These are phyloP conservation scores for Canavalia gladiata DNA, from an alignment of 306 rosid genomes.

Conservation along the genomic window DNA sequence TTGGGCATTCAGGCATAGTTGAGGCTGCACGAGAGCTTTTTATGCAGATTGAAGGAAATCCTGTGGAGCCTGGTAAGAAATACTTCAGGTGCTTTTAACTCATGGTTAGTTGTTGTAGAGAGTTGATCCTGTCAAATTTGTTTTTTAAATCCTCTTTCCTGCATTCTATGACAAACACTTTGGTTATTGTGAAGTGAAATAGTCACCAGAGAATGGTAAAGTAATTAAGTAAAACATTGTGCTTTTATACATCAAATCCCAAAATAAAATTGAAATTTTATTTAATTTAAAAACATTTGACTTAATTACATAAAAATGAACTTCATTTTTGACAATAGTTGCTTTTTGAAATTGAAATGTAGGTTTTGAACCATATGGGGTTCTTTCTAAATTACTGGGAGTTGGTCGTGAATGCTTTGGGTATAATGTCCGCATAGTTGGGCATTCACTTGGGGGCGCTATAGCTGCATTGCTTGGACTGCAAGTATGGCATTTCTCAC, in stretches of 20 bases:
- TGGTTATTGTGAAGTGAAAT: conserved; percentile 37
- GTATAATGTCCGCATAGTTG: conserved; percentile 80
- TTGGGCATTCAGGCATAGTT: conserved; percentile 89
- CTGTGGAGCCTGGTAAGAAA: conserved; percentile 61
- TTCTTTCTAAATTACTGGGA: conserved; percentile 87
- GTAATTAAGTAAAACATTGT: conserved; percentile 13
- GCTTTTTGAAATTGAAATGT: conserved; percentile 58
- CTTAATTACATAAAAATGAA: conserved; percentile 22
- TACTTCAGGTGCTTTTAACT: conserved; percentile 31
- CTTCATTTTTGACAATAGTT: conserved; percentile 35
- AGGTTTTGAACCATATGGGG: conserved; percentile 72
- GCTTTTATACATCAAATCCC: conserved; percentile 26
- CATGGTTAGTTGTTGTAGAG: conserved; percentile 33
- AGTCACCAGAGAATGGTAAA: conserved; percentile 4
- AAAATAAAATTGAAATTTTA: conserved; percentile 23
- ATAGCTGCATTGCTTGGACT: conserved; percentile 87
- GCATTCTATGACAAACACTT: conserved; percentile 29
- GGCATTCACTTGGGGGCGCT: conserved; percentile 97
- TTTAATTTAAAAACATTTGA: conserved; percentile 18
- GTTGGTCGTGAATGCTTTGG: conserved; percentile 87
- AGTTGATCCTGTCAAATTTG: neutral
- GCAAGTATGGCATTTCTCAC: conserved; percentile 68
- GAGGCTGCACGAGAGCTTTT: conserved; percentile 86
- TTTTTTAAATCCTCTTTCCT: conserved; percentile 36
- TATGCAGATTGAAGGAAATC: conserved; percentile 80